A percentile compares a stretch with the other conserved stretches of the same genome.
Conservation (phyloP, 2,329 filamentous ascomycete species). For the Trichoderma citrinoviride region DNA sequence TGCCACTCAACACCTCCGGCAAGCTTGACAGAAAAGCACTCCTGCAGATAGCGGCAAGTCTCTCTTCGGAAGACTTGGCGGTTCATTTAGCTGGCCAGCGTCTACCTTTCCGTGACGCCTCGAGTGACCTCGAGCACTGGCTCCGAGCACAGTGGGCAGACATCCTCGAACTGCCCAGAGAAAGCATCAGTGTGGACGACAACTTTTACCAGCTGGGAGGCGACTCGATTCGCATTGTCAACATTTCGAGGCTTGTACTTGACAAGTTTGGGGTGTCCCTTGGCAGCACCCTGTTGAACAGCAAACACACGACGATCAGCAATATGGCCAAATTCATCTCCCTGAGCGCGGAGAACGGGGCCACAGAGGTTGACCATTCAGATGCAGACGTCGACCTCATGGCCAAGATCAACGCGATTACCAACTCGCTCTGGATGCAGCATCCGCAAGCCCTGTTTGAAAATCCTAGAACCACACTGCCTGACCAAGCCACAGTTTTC, state of each 20-base stretch:
- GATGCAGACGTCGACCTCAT: not conserved
- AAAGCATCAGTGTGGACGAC: not conserved
- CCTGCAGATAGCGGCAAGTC: not conserved
- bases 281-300: conserved; percentile 23
- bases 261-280: conserved; percentile 24
- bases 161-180: conserved; percentile 4
- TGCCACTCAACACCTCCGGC: conserved; percentile 3
- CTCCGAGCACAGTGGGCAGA: conserved; percentile 1
- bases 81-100: not conserved
- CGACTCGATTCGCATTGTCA: conserved; percentile 24
- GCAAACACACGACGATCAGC: conserved; percentile 24
- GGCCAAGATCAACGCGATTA: conserved; percentile 8
- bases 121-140: conserved; percentile 2
- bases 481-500: conserved; percentile 14
- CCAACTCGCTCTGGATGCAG: not conserved
- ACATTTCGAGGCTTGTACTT: conserved; percentile 19
- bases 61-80: not conserved
- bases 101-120: conserved; percentile 10
- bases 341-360: not conserved
- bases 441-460: not conserved
- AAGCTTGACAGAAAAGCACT: not conserved
- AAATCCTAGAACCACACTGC: not conserved
- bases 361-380: not conserved
- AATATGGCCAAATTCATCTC: conserved; percentile 24
- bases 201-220: conserved; percentile 19